Conservation (phyloP, 345 rosid genomes). For the Erucastrum elatum region DNA sequence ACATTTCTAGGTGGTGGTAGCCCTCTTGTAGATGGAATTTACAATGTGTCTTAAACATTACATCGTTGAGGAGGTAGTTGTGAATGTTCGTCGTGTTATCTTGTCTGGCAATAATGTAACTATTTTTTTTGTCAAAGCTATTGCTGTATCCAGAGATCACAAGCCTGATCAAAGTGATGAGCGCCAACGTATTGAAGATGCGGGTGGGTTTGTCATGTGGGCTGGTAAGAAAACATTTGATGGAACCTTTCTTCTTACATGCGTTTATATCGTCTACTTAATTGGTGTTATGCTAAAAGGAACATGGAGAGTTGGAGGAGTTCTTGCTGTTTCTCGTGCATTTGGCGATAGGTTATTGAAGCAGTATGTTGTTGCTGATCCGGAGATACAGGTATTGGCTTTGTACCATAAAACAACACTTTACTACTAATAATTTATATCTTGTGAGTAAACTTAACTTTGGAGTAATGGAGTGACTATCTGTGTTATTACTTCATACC, state of each 20-base stretch:
- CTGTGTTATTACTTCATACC: slow-evolving; percentile 6
- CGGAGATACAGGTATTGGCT: slow-evolving; percentile 83
- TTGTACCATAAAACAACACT: neutral
- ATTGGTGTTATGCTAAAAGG: slow-evolving; percentile 47
- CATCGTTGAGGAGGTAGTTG: neutral
- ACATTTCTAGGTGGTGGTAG: neutral
- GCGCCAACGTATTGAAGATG: slow-evolving; percentile 95
- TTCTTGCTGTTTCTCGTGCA: slow-evolving; percentile 99
- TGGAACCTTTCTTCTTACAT: neutral
- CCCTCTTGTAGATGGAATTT: neutral
- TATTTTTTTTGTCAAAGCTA: slow-evolving; percentile 49
- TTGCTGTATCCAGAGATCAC: slow-evolving; percentile 98
- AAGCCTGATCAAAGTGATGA: slow-evolving; percentile 98
- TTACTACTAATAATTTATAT: neutral
- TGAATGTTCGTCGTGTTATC: neutral
- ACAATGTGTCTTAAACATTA: neutral
- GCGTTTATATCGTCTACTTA: neutral
- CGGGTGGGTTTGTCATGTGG: slow-evolving; percentile 99
- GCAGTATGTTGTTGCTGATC: slow-evolving; percentile 99
- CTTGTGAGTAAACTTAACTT: neutral
- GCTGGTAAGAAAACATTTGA: slow-evolving; percentile 59
- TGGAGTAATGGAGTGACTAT: neutral
- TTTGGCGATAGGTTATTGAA: slow-evolving; percentile 96
- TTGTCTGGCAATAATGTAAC: slow-evolving; percentile 2
- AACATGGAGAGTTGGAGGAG: slow-evolving; percentile 99